phyloP scores from a whole-genome alignment of 1,284 basidiomycete genomes.

The Trichosporon sp. region DNA sequence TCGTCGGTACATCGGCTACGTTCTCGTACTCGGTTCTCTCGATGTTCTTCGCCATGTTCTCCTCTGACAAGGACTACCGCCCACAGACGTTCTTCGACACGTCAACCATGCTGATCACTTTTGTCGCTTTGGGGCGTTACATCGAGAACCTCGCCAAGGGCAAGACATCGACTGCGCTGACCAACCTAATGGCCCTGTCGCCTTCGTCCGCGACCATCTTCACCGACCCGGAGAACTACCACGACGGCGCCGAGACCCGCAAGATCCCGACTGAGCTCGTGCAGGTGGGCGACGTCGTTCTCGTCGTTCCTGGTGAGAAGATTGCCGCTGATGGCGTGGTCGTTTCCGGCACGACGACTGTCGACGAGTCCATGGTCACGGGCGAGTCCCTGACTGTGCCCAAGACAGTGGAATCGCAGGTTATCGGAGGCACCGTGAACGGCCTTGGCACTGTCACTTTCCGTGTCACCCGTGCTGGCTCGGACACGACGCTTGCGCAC shows the following conservation, averaged over 20 bases:
- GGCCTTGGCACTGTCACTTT: slow-evolving; percentile 95
- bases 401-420: slow-evolving; percentile 77
- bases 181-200: slow-evolving; percentile 90
- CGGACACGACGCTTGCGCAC: slow-evolving; percentile 92
- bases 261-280: slow-evolving; percentile 92
- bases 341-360: slow-evolving; percentile 76
- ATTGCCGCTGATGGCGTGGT: slow-evolving; percentile 94
- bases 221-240: slow-evolving; percentile 59
- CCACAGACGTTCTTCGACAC: slow-evolving; percentile 98
- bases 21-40: slow-evolving; percentile 83
- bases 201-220: slow-evolving; percentile 96
- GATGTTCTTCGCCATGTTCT: slow-evolving; percentile 70
- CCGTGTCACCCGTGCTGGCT: slow-evolving; percentile 89
- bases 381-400: slow-evolving; percentile 90
- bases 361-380: slow-evolving; percentile 97
- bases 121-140: slow-evolving; percentile 92
- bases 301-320: slow-evolving; percentile 94
- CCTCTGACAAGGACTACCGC: slow-evolving; percentile 63
- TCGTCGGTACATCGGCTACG: slow-evolving; percentile 90
- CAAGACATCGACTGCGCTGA: slow-evolving; percentile 92
- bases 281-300: slow-evolving; percentile 89
- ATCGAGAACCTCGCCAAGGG: slow-evolving; percentile 97
- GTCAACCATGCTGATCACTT: slow-evolving; percentile 97
- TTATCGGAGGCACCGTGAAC: slow-evolving; percentile 97
- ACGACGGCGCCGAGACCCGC: slow-evolving; percentile 75